Conservation (phyloP, 2,329 filamentous ascomycete genomes). For the Ophiostoma sp. region DNA sequence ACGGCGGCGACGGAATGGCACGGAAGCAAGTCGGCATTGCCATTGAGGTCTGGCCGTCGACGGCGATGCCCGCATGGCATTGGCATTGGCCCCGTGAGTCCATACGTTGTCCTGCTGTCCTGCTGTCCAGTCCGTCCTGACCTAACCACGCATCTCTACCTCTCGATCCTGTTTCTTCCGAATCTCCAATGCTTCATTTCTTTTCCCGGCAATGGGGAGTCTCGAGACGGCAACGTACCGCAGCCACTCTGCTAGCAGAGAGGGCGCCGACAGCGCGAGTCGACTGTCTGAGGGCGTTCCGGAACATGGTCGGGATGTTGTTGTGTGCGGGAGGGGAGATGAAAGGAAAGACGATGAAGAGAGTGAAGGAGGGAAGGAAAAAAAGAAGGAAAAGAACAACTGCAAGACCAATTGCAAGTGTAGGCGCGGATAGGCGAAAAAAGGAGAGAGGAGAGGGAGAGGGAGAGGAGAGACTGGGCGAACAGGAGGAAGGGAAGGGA, state of each 20-base stretch:
- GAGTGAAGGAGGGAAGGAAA: conserved; percentile 31
- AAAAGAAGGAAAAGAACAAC: conserved; percentile 47
- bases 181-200: conserved; percentile 5
- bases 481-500: conserved; percentile 15
- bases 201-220: neutral
- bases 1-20: conserved; percentile 8
- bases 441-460: conserved; percentile 8
- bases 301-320: conserved; percentile 67
- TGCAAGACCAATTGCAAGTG: conserved; percentile 50
- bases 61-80: too few relatives aligned
- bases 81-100: too few relatives aligned
- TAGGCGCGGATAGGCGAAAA: conserved; percentile 19
- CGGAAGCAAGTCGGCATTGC: conserved; percentile 10
- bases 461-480: conserved; percentile 12
- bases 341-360: conserved; percentile 12
- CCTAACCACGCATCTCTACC: neutral
- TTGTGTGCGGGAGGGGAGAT: conserved; percentile 16
- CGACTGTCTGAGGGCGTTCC: conserved; percentile 96
- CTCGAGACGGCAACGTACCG: conserved; percentile 63
- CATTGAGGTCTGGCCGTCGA: neutral
- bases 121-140: neutral
- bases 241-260: conserved; percentile 87
- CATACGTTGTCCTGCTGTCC: neutral
- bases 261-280: conserved; percentile 90
- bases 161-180: conserved; percentile 9